Percentiles rank a stretch among this genome's conserved stretches.
Conservation (phyloP, 2,329 filamentous ascomycete genomes). For the Shiraia bambusicola region DNA sequence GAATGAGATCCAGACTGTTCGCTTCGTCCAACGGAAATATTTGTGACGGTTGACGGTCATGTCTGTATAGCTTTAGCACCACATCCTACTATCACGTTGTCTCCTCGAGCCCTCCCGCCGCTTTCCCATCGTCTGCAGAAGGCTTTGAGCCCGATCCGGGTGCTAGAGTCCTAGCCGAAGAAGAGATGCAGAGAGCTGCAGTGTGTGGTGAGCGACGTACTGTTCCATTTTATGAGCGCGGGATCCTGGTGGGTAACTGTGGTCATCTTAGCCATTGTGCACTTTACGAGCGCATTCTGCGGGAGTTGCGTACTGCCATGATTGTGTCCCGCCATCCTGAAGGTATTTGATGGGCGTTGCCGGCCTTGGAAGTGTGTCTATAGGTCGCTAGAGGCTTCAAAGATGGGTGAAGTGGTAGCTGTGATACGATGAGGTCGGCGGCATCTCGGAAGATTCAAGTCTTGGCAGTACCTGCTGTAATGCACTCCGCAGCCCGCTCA, state of each 20-base stretch:
- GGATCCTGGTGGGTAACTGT: slow-evolving; percentile 56
- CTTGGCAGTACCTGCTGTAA: slow-evolving; percentile 27
- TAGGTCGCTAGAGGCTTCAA: slow-evolving; percentile 43
- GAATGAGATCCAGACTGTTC: slow-evolving; percentile 78
- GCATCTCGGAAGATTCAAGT: slow-evolving; percentile 13
- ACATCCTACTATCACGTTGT: not conserved
- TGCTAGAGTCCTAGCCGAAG: not conserved
- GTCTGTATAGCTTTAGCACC: slow-evolving; percentile 54
- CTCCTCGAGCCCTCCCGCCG: not conserved
- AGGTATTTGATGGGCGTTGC: slow-evolving; percentile 13
- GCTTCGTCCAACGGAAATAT: slow-evolving; percentile 91
- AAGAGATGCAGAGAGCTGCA: slow-evolving; percentile 36
- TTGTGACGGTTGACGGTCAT: slow-evolving; percentile 84
- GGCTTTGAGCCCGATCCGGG: not conserved
- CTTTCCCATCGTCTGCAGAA: not conserved
- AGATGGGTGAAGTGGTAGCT: slow-evolving; percentile 46
- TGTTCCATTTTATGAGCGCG: slow-evolving; percentile 58
- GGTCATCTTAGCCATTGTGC: slow-evolving; percentile 28
- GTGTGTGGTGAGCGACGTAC: slow-evolving; percentile 48
- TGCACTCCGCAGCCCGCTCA: not conserved
- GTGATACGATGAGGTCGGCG: slow-evolving; percentile 21
- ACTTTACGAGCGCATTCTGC: not conserved
- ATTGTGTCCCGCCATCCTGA: slow-evolving; percentile 34
- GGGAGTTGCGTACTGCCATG: slow-evolving; percentile 21
- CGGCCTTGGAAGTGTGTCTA: slow-evolving; percentile 14